Evolutionary conservation across 2,329 filamentous ascomycete genomes (phyloP).

Genomic region (Rutstroemia sp.): DNA sequence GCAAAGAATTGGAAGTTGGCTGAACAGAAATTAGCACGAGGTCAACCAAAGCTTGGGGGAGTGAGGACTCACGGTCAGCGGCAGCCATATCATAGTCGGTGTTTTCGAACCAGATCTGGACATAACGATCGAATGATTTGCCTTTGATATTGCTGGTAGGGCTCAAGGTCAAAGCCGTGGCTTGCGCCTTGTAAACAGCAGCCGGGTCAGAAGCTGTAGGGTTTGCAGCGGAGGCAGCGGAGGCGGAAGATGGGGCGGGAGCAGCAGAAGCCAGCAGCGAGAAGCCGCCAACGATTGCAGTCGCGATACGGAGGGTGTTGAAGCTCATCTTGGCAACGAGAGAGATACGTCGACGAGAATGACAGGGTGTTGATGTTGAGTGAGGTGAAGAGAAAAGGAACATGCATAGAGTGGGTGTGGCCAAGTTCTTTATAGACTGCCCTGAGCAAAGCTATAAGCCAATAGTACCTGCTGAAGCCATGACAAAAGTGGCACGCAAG

Average conservation of each 20-base stretch:
- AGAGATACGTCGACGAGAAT: background rate
- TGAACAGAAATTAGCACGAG: slow-evolving; percentile 27
- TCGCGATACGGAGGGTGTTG: background rate
- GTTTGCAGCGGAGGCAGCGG: slow-evolving; percentile 12
- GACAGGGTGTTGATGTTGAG: too few relatives aligned
- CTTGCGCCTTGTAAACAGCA: slow-evolving; percentile 47
- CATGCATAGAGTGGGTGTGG: too few relatives aligned
- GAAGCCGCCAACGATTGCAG: too few relatives aligned
- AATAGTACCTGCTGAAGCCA: too few relatives aligned
- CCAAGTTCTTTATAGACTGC: too few relatives aligned
- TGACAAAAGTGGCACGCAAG: background rate
- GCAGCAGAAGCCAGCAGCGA: slow-evolving; percentile 15
- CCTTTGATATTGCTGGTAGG: slow-evolving; percentile 60
- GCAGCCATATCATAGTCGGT: slow-evolving; percentile 59
- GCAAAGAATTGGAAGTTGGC: slow-evolving; percentile 51
- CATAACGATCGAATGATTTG: slow-evolving; percentile 64
- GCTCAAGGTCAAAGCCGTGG: slow-evolving; percentile 52
- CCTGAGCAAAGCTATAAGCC: too few relatives aligned
- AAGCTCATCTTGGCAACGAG: background rate
- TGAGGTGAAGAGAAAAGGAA: too few relatives aligned
- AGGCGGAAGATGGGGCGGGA: slow-evolving; percentile 15
- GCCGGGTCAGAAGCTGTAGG: slow-evolving; percentile 43
- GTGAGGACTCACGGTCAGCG: slow-evolving; percentile 48
- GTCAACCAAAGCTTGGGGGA: slow-evolving; percentile 11
- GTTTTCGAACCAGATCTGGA: slow-evolving; percentile 73